These are phyloP conservation scores for Porodaedalea pini DNA, from an alignment of 1,284 basidiomycete genomes.

Conservation along the genomic window DNA sequence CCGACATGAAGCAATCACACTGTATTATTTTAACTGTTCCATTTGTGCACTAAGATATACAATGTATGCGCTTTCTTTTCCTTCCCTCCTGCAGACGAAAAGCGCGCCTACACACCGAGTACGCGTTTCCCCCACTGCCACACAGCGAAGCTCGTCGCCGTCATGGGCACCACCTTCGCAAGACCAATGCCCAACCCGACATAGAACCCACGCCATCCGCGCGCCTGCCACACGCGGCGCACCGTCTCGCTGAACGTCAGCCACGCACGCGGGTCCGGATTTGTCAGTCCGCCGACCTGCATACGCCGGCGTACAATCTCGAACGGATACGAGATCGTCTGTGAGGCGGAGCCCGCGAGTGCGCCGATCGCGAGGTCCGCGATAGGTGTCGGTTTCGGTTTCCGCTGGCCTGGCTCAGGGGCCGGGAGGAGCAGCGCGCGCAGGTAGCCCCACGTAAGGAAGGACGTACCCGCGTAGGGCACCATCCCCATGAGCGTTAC, in stretches of 20 bases:
- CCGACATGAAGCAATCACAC: not conserved
- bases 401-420: constrained; percentile 27
- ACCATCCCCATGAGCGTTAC: constrained; percentile 92
- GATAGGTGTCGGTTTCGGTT: constrained; percentile 42
- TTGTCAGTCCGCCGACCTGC: constrained; percentile 90
- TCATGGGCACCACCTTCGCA: constrained; percentile 97
- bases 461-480: constrained; percentile 95
- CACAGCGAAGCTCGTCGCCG: constrained; percentile 73
- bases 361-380: constrained; percentile 82
- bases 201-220: constrained; percentile 88
- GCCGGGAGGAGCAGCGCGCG: constrained; percentile 60
- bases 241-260: constrained; percentile 79
- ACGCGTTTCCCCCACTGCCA: constrained; percentile 73
- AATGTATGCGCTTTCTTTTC: no score
- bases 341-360: constrained; percentile 83
- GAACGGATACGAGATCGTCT: constrained; percentile 94
- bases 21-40: not conserved
- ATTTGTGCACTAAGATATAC: no score
- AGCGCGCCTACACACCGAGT: constrained; percentile 44
- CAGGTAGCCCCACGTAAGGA: constrained; percentile 88
- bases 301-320: constrained; percentile 92
- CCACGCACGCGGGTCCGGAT: constrained; percentile 63
- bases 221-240: constrained; percentile 58
- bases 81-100: no score
- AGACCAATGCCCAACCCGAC: constrained; percentile 93